Evolutionary conservation across 192 early-diverging fungal species (phyloP), one percentile per base, ranked within the genome.

Genomic region (Phlyctochytrium bullatum): DNA sequence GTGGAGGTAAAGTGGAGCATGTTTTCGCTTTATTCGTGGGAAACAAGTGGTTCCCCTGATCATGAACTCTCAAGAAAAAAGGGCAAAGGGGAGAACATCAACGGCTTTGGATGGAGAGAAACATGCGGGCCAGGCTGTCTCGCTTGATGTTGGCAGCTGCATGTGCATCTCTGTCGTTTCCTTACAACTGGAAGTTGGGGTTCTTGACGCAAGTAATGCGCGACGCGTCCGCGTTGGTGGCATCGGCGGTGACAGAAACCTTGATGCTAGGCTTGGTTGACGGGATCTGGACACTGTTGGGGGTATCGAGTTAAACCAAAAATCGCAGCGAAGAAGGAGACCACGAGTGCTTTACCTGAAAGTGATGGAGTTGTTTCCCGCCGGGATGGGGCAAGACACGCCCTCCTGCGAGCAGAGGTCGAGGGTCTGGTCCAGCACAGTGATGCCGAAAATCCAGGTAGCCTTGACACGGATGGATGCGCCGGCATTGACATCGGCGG

Each of bases 371-470:
- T 58, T 58, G 10, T 58, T 6, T 6, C 25, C 57, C 10, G 57
- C 57, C 6, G 30, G 25, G 30, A 58, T 58, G 23, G 57, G 57
- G 57, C 57, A 58, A 16, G 57, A 58, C 10, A 58, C 57, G 30
- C 57, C 57, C 57, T 58, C 10, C 30, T 24, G 25, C 6, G 57
- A 14, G 57, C 57, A 58, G 25, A 58, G 25, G 30, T 58, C 57
- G 57, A 58, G 6, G 23, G 57, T 58, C 24, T 58, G 6, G 57
- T 58, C 57, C 10, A 58, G 57, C 10, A 58, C 57, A 24, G 57
- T 58, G 57, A 58, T 58, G 20, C 40, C 40, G 40, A 47, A 47
- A 47, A 47, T 47, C 40, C 40, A 47, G 6, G 6, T 47, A 20
- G 40, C 40, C 20, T 47, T 6, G 40, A 47, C 40, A n/a, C n/a